Conservation (phyloP, 1,139 yeast species). For the Blastobotrys serpentis region DNA sequence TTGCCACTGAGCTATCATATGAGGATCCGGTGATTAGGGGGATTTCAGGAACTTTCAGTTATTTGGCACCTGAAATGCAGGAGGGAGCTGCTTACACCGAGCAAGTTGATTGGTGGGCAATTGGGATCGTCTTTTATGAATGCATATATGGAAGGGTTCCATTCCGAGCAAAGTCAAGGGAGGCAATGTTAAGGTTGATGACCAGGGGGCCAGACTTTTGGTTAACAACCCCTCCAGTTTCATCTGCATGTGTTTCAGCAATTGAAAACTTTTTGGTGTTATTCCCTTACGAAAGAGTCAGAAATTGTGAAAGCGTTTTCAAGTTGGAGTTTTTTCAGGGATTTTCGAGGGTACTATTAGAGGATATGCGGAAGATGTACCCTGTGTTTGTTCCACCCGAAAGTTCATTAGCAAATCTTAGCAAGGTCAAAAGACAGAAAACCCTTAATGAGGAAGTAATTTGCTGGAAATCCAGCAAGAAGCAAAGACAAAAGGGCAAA, state of each 20-base stretch:
- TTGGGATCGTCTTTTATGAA: slow-evolving; percentile 82
- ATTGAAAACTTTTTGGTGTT: slow-evolving; percentile 27
- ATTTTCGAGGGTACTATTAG: slow-evolving; percentile 20
- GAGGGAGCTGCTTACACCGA: slow-evolving; percentile 69
- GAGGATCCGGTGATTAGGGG: slow-evolving; percentile 45
- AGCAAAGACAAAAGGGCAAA: neutral
- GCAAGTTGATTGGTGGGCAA: slow-evolving; percentile 88
- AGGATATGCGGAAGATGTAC: slow-evolving; percentile 2
- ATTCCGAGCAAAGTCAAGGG: slow-evolving; percentile 56
- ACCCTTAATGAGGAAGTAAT: slow-evolving; percentile 8
- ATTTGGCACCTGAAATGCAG: slow-evolving; percentile 83
- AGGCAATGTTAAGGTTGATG: slow-evolving; percentile 24
- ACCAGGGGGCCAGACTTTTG: slow-evolving; percentile 22
- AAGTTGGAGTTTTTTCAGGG: slow-evolving; percentile 25
- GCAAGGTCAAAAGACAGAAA: slow-evolving; percentile 12
- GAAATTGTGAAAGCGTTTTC: slow-evolving; percentile 24
- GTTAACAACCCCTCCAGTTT: slow-evolving; percentile 27
- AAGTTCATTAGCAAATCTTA: slow-evolving; percentile 1
- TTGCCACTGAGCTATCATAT: slow-evolving; percentile 38
- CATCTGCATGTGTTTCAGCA: slow-evolving; percentile 28
- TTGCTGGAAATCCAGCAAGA: slow-evolving; percentile 13
- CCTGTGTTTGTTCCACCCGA: slow-evolving; percentile 18
- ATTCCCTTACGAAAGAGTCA: slow-evolving; percentile 26
- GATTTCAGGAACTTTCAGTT: slow-evolving; percentile 83
- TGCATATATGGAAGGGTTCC: slow-evolving; percentile 82